A percentile compares a stretch with the other conserved stretches of the same genome.
phyloP scores from a whole-genome alignment of 2,329 filamentous ascomycete species.

The Trichoderma sp. region DNA sequence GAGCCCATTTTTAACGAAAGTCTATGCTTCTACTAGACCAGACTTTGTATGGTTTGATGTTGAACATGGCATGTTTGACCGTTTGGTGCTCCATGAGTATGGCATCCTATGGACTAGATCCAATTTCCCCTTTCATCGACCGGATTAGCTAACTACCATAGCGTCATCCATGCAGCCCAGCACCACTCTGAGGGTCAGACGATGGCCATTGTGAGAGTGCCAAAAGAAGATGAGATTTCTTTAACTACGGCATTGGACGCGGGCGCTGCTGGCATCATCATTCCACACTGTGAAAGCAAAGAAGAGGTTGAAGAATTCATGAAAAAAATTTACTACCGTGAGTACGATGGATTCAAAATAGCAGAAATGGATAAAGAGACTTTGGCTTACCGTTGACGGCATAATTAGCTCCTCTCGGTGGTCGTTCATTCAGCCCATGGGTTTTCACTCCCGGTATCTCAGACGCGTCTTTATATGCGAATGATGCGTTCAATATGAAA shows the following conservation, averaged over 20 bases:
- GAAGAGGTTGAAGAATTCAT: conserved; percentile 6
- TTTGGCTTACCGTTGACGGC: neutral
- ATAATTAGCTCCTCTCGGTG: neutral
- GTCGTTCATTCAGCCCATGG: conserved; percentile 12
- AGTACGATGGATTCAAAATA: neutral
- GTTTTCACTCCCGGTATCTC: conserved; percentile 13
- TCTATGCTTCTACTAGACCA: neutral
- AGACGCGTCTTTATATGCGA: conserved; percentile 2
- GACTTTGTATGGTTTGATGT: conserved; percentile 15
- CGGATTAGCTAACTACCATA: neutral
- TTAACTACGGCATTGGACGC: conserved; percentile 10
- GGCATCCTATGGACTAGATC: neutral
- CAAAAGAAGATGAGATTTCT: neutral
- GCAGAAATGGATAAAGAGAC: too few species aligned
- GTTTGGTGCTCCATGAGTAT: conserved; percentile 9
- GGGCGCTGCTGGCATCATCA: conserved; percentile 10
- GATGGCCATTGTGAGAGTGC: neutral
- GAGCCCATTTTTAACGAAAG: conserved; percentile 5
- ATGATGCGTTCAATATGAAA: conserved; percentile 15
- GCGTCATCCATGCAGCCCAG: conserved; percentile 4
- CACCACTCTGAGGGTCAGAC: conserved; percentile 12
- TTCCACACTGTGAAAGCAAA: conserved; percentile 4
- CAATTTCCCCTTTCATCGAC: too few species aligned
- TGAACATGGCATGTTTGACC: conserved; percentile 18
- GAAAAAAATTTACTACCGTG: conserved; percentile 3